Base-by-base conservation (phyloP, 352 stramenopile species). In the Phytophthora rubi region DNA sequence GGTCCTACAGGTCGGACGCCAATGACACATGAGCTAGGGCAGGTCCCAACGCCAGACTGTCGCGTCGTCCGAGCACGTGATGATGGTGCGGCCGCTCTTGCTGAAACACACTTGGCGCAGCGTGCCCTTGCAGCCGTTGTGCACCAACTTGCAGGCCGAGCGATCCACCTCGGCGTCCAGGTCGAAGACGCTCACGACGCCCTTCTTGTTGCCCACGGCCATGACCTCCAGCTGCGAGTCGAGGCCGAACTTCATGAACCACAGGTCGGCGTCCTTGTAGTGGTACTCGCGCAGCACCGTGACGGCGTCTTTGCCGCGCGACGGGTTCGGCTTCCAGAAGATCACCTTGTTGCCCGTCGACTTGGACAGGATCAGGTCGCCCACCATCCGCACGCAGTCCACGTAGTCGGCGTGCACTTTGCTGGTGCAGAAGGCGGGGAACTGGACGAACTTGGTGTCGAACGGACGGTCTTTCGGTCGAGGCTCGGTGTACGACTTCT, bases 341-440 rank as follows among this genome's bases (percentile, higher is more conserved):
- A 97, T 81, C 23, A 98, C 85, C 48, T 87, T 90, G 76, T 98
- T 95, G 61, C 85, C 85, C 26, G 90, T 97, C 0, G 83, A 93
- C 68, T 94, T 94, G 59, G 84, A 92, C 53, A 94, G 65, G 45
- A 94, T 86, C 53, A 94, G 72, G 59, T 94, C 85, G 28, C 86
- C 86, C 33, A 92, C 82, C 68, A 92, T 84, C 12, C 86, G 86
- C 58, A 94, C 86, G 70, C 90, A 98, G 77, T 99, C 88, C 18
- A 96, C 88, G 68, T 97, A 97, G 73, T 98, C 86, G 1, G 81
- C 85, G 62, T 99, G 96, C 35, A 98, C 85, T 69, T 97, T 90
- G 64, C 88, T 88, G 6, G 96, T 98, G 26, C 82, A 93, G 74
- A 97, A 98, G 4, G 90, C 90, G 15, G 96, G 96, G 65, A 96